A percentile compares a stretch with the other conserved stretches of the same genome.
Evolutionary conservation across 345 rosid genomes (phyloP).

Genomic region (Camelina sativa): DNA sequence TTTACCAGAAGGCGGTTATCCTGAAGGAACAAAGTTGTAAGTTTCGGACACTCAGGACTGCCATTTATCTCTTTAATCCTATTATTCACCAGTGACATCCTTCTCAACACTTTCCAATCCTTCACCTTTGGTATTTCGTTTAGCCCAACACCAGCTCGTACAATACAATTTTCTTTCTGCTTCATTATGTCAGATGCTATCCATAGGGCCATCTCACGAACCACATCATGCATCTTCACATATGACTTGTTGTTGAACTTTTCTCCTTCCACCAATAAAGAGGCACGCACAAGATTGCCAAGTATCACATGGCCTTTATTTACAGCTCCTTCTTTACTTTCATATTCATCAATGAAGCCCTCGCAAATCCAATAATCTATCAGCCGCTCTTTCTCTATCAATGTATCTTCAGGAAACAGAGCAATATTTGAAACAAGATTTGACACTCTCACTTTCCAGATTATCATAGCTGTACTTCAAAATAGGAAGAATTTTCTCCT

Average conservation of each 20-base stretch:
- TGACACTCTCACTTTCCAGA: constrained; percentile 6
- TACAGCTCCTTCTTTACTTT: constrained; percentile 18
- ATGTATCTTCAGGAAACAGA: not conserved
- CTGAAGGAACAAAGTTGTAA: constrained; percentile 42
- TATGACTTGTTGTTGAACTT: constrained; percentile 26
- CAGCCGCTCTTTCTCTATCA: constrained; percentile 5
- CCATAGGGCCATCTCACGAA: constrained; percentile 52
- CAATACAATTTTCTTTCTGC: not conserved
- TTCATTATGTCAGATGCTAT: constrained; percentile 27
- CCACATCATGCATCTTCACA: constrained; percentile 52
- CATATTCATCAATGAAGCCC: constrained; percentile 14
- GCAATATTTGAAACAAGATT: constrained; percentile 14
- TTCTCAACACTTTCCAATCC: constrained; percentile 29
- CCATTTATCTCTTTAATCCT: constrained; percentile 33
- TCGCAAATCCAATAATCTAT: constrained; percentile 27
- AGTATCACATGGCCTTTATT: constrained; percentile 41
- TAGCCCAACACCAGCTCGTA: constrained; percentile 23
- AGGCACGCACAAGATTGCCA: constrained; percentile 28
- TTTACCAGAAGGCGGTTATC: constrained; percentile 32
- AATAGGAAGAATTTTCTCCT: constrained; percentile 20
- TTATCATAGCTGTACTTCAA: constrained; percentile 23
- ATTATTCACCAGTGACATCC: constrained; percentile 42
- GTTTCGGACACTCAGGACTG: constrained; percentile 28
- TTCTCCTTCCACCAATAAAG: constrained; percentile 42
- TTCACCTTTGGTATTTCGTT: constrained; percentile 27